Evolutionary conservation across 257 asterid genomes (phyloP).

Genomic region (Penstemon newberryi): DNA sequence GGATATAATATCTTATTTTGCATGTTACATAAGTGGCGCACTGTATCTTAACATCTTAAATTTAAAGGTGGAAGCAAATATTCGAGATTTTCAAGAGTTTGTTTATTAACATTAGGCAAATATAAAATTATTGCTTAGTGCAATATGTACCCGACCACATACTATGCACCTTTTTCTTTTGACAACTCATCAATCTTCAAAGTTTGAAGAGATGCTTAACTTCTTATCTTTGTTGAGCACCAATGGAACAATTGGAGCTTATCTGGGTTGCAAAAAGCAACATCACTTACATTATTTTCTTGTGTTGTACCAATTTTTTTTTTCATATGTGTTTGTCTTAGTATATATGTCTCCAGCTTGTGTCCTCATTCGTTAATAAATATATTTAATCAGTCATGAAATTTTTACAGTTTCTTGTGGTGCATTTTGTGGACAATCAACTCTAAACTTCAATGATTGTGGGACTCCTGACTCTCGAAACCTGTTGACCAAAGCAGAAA

Average conservation of each 20-base stretch:
- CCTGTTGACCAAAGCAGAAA: slow-evolving; percentile 38
- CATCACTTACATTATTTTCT: background rate
- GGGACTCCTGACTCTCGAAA: slow-evolving; percentile 29
- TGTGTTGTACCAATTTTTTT: background rate
- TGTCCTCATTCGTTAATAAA: background rate
- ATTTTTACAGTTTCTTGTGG: slow-evolving; percentile 65
- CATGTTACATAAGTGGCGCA: slow-evolving; percentile 8
- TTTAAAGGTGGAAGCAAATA: slow-evolving; percentile 3
- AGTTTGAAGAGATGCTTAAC: slow-evolving; percentile 14
- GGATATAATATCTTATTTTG: slow-evolving; percentile 2
- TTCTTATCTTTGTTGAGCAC: slow-evolving; percentile 9
- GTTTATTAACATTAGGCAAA: slow-evolving; percentile 20
- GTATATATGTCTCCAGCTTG: slow-evolving; percentile 1
- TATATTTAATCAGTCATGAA: slow-evolving; percentile 5
- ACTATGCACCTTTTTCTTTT: slow-evolving; percentile 12
- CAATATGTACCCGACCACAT: background rate
- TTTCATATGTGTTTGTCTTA: slow-evolving; percentile 3
- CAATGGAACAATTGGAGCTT: slow-evolving; percentile 7
- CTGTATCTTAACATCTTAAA: background rate
- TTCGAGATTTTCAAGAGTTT: slow-evolving; percentile 9
- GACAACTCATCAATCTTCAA: slow-evolving; percentile 15
- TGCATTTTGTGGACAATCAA: slow-evolving; percentile 52
- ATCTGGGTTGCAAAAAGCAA: background rate
- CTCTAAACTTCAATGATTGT: slow-evolving; percentile 26
- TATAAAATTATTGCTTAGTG: background rate